Conservation (phyloP, 768 basidiomycete species). For the Boletus sensibilis region DNA sequence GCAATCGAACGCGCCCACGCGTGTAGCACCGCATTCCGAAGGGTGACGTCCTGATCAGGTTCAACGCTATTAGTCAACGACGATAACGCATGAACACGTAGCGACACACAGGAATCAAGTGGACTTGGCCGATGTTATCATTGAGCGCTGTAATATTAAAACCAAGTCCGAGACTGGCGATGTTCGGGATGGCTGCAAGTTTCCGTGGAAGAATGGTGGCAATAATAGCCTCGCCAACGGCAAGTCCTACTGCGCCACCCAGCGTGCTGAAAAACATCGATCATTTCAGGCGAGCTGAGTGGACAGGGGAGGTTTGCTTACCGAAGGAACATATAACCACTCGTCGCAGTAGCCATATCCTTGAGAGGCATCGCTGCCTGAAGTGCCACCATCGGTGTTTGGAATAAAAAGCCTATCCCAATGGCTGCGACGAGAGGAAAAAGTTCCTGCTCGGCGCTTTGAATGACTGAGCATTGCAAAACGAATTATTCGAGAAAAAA, state of each 20-base stretch:
- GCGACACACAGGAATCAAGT: constrained; percentile 18
- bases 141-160: constrained; percentile 43
- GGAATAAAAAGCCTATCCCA: constrained; percentile 64
- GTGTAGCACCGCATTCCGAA: constrained; percentile 51
- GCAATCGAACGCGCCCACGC: constrained; percentile 66
- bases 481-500: background rate
- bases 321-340: constrained; percentile 70
- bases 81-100: background rate
- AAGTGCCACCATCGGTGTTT: constrained; percentile 65
- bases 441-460: constrained; percentile 57
- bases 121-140: constrained; percentile 45
- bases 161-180: constrained; percentile 26
- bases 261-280: constrained; percentile 24
- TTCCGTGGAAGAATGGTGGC: constrained; percentile 47
- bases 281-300: background rate
- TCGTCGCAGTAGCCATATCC: constrained; percentile 80
- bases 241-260: constrained; percentile 72
- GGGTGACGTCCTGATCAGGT: constrained; percentile 43
- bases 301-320: constrained; percentile 14
- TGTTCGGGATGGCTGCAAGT: constrained; percentile 35
- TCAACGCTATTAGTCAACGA: background rate
- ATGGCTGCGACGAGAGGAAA: constrained; percentile 62
- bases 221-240: constrained; percentile 69
- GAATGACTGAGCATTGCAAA: constrained; percentile 2
- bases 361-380: constrained; percentile 83